These are phyloP conservation scores for Anaeromyces robustus DNA, from an alignment of 192 early-diverging fungal genomes.

Conservation along the genomic window DNA sequence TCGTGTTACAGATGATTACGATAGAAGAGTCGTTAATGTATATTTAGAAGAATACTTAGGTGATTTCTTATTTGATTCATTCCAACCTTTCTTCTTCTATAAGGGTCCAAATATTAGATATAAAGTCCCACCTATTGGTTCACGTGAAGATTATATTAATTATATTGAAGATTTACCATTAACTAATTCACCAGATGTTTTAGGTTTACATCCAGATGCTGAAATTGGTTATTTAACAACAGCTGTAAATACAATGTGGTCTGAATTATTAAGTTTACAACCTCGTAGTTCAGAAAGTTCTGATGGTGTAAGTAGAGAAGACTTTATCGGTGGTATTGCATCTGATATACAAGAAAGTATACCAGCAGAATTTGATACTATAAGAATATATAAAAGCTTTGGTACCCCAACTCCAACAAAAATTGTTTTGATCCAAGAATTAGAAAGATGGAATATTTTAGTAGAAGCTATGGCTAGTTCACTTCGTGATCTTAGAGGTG, in stretches of 20 bases:
- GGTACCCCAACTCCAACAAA: conserved; percentile 37
- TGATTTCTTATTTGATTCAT: conserved; percentile 43
- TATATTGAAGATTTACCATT: conserved; percentile 40
- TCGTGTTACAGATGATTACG: conserved; percentile 47
- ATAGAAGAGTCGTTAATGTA: conserved; percentile 36
- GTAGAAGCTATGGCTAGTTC: conserved; percentile 33
- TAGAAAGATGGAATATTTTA: conserved; percentile 45
- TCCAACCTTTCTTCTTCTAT: conserved; percentile 46
- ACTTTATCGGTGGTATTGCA: conserved; percentile 42
- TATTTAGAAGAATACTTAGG: conserved; percentile 48
- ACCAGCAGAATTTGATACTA: conserved; percentile 31
- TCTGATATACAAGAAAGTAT: conserved; percentile 38
- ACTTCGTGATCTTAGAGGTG: conserved; percentile 28
- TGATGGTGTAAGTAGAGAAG: conserved; percentile 44
- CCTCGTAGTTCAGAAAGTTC: conserved; percentile 35
- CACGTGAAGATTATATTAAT: conserved; percentile 32
- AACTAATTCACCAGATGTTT: conserved; percentile 44
- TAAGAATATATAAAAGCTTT: conserved; percentile 33
- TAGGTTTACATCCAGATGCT: conserved; percentile 46
- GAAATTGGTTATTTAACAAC: conserved; percentile 46
- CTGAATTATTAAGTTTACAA: conserved; percentile 37
- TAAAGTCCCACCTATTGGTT: conserved; percentile 23
- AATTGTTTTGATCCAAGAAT: conserved; percentile 39
- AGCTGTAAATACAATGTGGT: conserved; percentile 49
- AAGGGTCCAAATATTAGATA: conserved; percentile 28